A percentile compares a stretch with the other conserved stretches of the same genome.
phyloP scores from a whole-genome alignment of 768 basidiomycete species.

The Pluteus cervinus region DNA sequence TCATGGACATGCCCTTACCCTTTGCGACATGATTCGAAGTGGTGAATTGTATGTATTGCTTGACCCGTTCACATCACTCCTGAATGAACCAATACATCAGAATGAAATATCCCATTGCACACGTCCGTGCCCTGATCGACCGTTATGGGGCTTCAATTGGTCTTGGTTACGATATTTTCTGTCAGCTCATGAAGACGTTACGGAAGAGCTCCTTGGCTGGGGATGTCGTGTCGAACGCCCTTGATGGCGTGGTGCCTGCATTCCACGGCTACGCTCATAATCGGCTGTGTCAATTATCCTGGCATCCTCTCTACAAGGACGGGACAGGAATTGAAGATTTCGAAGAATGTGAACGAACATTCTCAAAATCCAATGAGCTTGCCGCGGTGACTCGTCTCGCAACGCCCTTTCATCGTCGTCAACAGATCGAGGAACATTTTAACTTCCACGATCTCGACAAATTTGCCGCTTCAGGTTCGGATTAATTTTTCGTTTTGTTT shows the following conservation, averaged over 20 bases:
- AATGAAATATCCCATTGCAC: conserved; percentile 20
- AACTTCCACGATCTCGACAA: conserved; percentile 14
- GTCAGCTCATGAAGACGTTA: conserved; percentile 18
- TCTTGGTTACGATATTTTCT: conserved; percentile 21
- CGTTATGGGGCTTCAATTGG: conserved; percentile 10
- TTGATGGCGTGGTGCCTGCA: conserved; percentile 9
- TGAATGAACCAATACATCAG: conserved; percentile 7
- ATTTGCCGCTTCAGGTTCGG: conserved; percentile 9
- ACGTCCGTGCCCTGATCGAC: conserved; percentile 10
- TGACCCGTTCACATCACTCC: not conserved
- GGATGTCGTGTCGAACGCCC: conserved; percentile 1
- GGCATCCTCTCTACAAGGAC: conserved; percentile 15
- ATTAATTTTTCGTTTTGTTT: not conserved
- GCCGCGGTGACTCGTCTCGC: conserved; percentile 13
- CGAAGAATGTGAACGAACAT: conserved; percentile 20
- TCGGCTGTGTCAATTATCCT: conserved; percentile 15
- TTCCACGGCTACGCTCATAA: conserved; percentile 23
- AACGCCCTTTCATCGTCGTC: conserved; percentile 16
- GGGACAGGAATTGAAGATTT: conserved; percentile 24
- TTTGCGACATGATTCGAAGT: conserved; percentile 21
- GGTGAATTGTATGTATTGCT: conserved; percentile 17
- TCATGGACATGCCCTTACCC: conserved; percentile 18
- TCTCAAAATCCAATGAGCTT: conserved; percentile 20
- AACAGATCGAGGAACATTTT: conserved; percentile 16
- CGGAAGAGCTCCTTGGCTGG: conserved; percentile 11